These are phyloP conservation scores for Phialophora verrucosa DNA, from an alignment of 2,329 filamentous ascomycete genomes.

Conservation along the genomic window DNA sequence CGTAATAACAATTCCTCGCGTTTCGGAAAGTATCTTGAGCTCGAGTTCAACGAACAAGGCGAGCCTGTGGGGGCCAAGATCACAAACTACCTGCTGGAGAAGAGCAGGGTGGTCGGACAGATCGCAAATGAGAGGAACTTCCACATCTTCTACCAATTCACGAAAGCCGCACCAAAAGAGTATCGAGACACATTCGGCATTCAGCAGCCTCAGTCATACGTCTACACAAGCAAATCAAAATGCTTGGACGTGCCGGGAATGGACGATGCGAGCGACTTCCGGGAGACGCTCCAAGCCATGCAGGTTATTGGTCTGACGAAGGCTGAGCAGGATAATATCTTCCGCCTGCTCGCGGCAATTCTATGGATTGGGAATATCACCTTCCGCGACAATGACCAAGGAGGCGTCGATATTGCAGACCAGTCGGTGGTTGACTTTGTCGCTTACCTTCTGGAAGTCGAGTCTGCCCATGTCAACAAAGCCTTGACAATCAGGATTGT, in stretches of 20 bases:
- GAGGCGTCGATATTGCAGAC: slow-evolving; percentile 85
- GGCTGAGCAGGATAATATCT: slow-evolving; percentile 91
- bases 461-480: slow-evolving; percentile 77
- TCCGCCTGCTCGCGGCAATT: slow-evolving; percentile 89
- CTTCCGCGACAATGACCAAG: slow-evolving; percentile 85
- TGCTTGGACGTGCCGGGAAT: slow-evolving; percentile 94
- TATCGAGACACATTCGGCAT: slow-evolving; percentile 89
- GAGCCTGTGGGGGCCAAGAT: slow-evolving; percentile 97
- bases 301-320: slow-evolving; percentile 87
- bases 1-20: slow-evolving; percentile 98
- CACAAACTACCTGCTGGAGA: slow-evolving; percentile 96
- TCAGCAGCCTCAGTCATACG: slow-evolving; percentile 88
- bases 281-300: slow-evolving; percentile 93
- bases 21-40: slow-evolving; percentile 97
- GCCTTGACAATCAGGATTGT: slow-evolving; percentile 89
- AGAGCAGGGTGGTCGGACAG: slow-evolving; percentile 92
- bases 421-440: slow-evolving; percentile 93
- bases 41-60: slow-evolving; percentile 90
- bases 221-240: slow-evolving; percentile 92
- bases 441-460: slow-evolving; percentile 89
- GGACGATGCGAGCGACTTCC: slow-evolving; percentile 86
- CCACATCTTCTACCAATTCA: slow-evolving; percentile 99
- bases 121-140: slow-evolving; percentile 97
- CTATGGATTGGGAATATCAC: slow-evolving; percentile 95
- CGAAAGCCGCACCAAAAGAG: slow-evolving; percentile 86